Conservation (phyloP, 768 basidiomycete genomes). For the Mycena crocata region DNA sequence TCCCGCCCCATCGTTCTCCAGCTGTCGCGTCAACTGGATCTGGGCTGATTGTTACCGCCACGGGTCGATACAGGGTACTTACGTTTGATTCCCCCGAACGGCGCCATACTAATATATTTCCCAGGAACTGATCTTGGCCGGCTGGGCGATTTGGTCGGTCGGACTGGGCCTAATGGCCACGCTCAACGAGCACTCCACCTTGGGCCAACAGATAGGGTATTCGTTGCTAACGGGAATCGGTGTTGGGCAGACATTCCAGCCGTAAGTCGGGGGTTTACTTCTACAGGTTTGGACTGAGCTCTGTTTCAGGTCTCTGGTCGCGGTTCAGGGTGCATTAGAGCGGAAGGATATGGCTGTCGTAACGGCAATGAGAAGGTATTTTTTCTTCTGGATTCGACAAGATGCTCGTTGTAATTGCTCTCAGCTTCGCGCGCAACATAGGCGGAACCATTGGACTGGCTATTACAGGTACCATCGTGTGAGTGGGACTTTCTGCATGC, state of each 20-base stretch:
- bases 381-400: not conserved
- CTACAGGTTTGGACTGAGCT: not conserved
- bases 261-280: not conserved
- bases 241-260: slow-evolving; percentile 39
- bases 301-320: slow-evolving; percentile 30
- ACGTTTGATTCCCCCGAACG: not conserved
- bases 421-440: slow-evolving; percentile 37
- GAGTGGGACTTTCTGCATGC: not conserved
- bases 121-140: slow-evolving; percentile 35
- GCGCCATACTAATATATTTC: not conserved
- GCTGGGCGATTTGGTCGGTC: slow-evolving; percentile 38
- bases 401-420: not conserved
- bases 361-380: slow-evolving; percentile 35
- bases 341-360: slow-evolving; percentile 39
- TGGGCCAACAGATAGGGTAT: slow-evolving; percentile 34
- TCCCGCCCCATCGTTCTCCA: slow-evolving; percentile 4
- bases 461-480: slow-evolving; percentile 36
- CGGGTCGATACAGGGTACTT: slow-evolving; percentile 60
- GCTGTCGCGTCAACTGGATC: slow-evolving; percentile 38
- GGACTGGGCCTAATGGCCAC: slow-evolving; percentile 36
- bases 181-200: slow-evolving; percentile 30
- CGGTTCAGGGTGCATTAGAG: slow-evolving; percentile 37
- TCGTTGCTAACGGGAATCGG: slow-evolving; percentile 37
- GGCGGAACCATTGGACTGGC: slow-evolving; percentile 39
- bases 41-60: slow-evolving; percentile 60